These are phyloP conservation scores for Corinectria fuckeliana DNA, from an alignment of 2,329 filamentous ascomycete genomes.

Conservation along the genomic window DNA sequence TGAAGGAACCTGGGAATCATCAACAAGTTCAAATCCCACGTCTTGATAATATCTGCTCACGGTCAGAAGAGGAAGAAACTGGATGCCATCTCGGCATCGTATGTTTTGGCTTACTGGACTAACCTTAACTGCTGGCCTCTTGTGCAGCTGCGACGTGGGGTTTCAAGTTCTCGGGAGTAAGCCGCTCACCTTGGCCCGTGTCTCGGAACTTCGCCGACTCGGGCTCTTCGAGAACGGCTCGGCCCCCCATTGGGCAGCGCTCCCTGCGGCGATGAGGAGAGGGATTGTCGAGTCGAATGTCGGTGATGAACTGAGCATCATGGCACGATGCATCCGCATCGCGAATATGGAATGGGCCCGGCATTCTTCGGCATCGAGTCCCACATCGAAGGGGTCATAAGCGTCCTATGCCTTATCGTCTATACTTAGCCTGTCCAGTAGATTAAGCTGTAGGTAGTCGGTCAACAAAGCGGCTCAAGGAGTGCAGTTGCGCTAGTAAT, in stretches of 20 bases:
- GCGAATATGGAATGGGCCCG: slow-evolving; percentile 33
- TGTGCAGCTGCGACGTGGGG: slow-evolving; percentile 17
- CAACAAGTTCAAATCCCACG: slow-evolving; percentile 23
- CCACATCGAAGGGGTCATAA: background rate
- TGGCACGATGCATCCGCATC: slow-evolving; percentile 27
- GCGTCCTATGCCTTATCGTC: slow-evolving; percentile 23
- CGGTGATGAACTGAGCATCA: slow-evolving; percentile 40
- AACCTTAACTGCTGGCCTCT: slow-evolving; percentile 26
- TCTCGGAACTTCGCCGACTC: slow-evolving; percentile 34
- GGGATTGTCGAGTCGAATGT: slow-evolving; percentile 40
- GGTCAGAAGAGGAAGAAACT: slow-evolving; percentile 14
- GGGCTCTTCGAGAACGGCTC: slow-evolving; percentile 34
- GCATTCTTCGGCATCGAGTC: slow-evolving; percentile 23
- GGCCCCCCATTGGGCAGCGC: slow-evolving; percentile 39
- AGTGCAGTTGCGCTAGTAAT: slow-evolving; percentile 31
- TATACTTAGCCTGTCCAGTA: background rate
- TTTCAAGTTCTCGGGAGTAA: slow-evolving; percentile 24
- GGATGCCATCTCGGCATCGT: background rate
- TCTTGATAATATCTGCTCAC: slow-evolving; percentile 28
- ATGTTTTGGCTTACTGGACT: slow-evolving; percentile 21
- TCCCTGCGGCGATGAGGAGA: slow-evolving; percentile 37
- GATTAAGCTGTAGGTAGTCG: slow-evolving; percentile 1
- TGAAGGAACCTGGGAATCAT: slow-evolving; percentile 14
- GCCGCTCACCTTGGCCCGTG: slow-evolving; percentile 31
- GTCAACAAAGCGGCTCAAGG: slow-evolving; percentile 17